Evolutionary conservation across 257 asterid species (phyloP).

Genomic region (Nemophila menziesii): DNA sequence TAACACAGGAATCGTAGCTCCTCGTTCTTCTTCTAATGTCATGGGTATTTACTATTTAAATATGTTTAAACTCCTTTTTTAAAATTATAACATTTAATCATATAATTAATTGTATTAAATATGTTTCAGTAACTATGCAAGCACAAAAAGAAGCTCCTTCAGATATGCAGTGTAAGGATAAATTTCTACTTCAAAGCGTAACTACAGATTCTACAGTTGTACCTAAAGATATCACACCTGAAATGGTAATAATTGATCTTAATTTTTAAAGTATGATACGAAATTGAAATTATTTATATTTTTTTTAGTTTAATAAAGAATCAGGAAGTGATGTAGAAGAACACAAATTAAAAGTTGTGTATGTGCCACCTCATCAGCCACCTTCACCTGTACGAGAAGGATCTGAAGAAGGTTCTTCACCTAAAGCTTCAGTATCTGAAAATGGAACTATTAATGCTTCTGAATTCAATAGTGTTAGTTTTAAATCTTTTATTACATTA

Average conservation of each 20-base stretch:
- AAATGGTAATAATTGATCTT: conserved; percentile 37
- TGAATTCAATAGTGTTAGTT: conserved; percentile 56
- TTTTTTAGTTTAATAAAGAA: conserved; percentile 66
- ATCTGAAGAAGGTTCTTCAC: conserved; percentile 92
- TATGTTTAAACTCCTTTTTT: not conserved
- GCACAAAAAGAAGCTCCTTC: conserved; percentile 90
- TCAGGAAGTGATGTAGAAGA: conserved; percentile 83
- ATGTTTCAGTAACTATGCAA: conserved; percentile 84
- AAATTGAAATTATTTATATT: not conserved
- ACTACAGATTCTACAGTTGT: conserved; percentile 37
- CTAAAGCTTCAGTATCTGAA: conserved; percentile 82
- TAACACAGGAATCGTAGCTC: conserved; percentile 82
- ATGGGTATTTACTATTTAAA: conserved; percentile 27
- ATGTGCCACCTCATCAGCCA: conserved; percentile 68
- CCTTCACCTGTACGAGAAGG: conserved; percentile 95
- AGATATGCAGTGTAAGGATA: conserved; percentile 93
- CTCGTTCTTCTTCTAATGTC: conserved; percentile 67
- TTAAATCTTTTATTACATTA: conserved; percentile 2
- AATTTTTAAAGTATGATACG: not conserved
- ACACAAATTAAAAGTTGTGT: conserved; percentile 73
- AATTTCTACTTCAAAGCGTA: conserved; percentile 81
- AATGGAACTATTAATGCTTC: conserved; percentile 51
- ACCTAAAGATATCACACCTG: conserved; percentile 68
- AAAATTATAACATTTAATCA: not conserved
- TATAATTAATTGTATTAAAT: conserved; percentile 14